Percentiles rank a stretch among this genome's conserved stretches.
Evolutionary conservation across 2,329 filamentous ascomycete species (phyloP).

Genomic region (Cladophialophora yegresii): DNA sequence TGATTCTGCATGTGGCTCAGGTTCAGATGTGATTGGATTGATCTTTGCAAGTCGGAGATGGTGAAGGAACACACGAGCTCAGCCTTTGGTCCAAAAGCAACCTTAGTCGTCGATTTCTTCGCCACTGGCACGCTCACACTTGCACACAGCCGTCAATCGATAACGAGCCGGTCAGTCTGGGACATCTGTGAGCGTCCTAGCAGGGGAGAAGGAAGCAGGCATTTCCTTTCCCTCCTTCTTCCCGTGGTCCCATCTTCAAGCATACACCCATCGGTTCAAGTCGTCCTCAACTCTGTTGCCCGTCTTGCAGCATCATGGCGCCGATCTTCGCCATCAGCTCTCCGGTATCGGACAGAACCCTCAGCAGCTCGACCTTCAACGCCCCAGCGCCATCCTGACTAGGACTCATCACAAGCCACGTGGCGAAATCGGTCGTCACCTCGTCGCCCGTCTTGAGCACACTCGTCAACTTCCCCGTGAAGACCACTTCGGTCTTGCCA

Average conservation of each 20-base stretch:
- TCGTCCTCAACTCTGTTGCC: background rate
- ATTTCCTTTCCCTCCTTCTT: background rate
- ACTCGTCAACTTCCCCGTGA: conserved; percentile 14
- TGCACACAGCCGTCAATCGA: too few species aligned
- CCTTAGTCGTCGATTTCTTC: too few species aligned
- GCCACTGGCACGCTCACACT: too few species aligned
- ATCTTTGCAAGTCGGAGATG: background rate
- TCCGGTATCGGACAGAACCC: conserved; percentile 17
- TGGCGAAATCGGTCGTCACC: conserved; percentile 21
- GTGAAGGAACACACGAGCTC: background rate
- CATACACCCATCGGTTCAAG: background rate
- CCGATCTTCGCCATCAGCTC: conserved; percentile 19
- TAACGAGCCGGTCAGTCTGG: background rate
- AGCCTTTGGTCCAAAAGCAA: background rate
- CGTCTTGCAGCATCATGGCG: conserved; percentile 3
- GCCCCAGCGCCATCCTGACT: background rate
- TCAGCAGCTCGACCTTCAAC: conserved; percentile 16
- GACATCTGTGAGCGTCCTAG: background rate
- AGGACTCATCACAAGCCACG: conserved; percentile 2
- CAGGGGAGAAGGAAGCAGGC: background rate
- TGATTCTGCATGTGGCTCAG: background rate
- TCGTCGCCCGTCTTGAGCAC: conserved; percentile 11
- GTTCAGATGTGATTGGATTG: background rate
- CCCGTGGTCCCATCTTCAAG: background rate
- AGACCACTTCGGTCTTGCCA: conserved; percentile 17